These are phyloP conservation scores for Trichaptum fuscoviolaceum DNA, from an alignment of 768 basidiomycete genomes.

Conservation along the genomic window DNA sequence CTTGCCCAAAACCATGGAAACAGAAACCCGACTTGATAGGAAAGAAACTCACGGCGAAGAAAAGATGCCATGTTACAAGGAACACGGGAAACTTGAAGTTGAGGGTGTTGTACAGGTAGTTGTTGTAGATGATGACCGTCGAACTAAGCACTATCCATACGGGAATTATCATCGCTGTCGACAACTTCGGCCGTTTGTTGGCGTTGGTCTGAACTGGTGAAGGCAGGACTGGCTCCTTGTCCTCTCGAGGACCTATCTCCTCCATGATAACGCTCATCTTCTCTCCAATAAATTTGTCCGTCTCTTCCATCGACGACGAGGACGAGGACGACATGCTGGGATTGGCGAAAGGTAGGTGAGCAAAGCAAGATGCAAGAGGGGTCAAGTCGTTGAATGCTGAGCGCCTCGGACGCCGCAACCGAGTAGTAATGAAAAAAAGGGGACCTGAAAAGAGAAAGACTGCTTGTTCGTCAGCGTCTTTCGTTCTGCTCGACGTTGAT, in stretches of 20 bases:
- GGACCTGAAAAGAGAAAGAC: background rate
- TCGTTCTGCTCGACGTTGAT: background rate
- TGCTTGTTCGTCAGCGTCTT: background rate
- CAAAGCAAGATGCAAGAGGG: background rate
- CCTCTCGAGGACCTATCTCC: background rate
- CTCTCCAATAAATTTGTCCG: background rate
- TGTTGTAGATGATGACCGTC: conserved; percentile 94
- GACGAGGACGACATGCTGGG: background rate
- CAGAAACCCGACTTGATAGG: conserved; percentile 1
- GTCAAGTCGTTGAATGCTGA: background rate
- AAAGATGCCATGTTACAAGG: conserved; percentile 82
- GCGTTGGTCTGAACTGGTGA: background rate
- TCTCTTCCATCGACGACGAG: background rate
- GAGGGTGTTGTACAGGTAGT: conserved; percentile 77
- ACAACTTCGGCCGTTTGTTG: conserved; percentile 43
- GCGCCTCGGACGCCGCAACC: background rate
- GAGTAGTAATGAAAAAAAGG: background rate
- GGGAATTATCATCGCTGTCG: conserved; percentile 73
- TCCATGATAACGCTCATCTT: background rate
- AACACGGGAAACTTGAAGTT: conserved; percentile 90
- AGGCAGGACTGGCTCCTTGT: background rate
- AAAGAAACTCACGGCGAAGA: conserved; percentile 45
- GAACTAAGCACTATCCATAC: conserved; percentile 91
- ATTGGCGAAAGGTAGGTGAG: background rate
- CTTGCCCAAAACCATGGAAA: background rate